Conservation (phyloP, 1,139 yeast species). For the Sugiyamaella novakii region DNA sequence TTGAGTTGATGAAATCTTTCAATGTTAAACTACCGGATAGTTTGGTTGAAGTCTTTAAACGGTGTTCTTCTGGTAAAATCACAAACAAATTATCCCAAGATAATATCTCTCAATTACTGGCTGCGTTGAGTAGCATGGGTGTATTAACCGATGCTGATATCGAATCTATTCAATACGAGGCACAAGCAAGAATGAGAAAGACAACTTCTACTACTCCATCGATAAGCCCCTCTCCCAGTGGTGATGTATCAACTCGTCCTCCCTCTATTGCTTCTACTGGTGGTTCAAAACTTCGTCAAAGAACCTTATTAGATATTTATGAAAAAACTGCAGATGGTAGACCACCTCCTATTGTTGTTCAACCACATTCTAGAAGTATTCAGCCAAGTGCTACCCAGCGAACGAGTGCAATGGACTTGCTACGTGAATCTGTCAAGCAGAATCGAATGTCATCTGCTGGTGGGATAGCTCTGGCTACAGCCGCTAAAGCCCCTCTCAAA, state of each 20-base stretch:
- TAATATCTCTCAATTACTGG: slow-evolving; percentile 31
- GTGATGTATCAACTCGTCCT: not conserved
- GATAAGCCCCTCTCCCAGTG: slow-evolving; percentile 4
- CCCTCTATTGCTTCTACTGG: slow-evolving; percentile 7
- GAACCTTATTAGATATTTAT: slow-evolving; percentile 30
- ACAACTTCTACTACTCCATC: slow-evolving; percentile 24
- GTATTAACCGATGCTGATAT: slow-evolving; percentile 27
- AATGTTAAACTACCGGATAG: slow-evolving; percentile 35
- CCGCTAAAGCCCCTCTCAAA: slow-evolving; percentile 27
- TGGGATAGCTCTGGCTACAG: slow-evolving; percentile 5
- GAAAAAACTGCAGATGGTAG: slow-evolving; percentile 24
- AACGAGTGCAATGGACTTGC: slow-evolving; percentile 35
- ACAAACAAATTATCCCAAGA: slow-evolving; percentile 33
- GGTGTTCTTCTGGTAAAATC: slow-evolving; percentile 32
- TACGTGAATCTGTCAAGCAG: slow-evolving; percentile 33
- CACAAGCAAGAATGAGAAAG: slow-evolving; percentile 15
- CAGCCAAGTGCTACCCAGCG: slow-evolving; percentile 27
- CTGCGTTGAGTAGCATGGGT: slow-evolving; percentile 25
- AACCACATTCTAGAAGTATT: slow-evolving; percentile 13
- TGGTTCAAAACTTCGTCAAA: slow-evolving; percentile 24
- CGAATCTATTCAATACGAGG: slow-evolving; percentile 22
- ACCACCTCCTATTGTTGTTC: slow-evolving; percentile 20
- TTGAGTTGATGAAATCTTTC: slow-evolving; percentile 37
- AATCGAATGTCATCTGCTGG: slow-evolving; percentile 20
- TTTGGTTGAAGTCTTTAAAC: slow-evolving; percentile 30